Evolutionary conservation across 495 filamentous ascomycete genomes (phyloP), one percentile per base, ranked within the genome.

Genomic region (Pseudotulostoma volvatum): DNA sequence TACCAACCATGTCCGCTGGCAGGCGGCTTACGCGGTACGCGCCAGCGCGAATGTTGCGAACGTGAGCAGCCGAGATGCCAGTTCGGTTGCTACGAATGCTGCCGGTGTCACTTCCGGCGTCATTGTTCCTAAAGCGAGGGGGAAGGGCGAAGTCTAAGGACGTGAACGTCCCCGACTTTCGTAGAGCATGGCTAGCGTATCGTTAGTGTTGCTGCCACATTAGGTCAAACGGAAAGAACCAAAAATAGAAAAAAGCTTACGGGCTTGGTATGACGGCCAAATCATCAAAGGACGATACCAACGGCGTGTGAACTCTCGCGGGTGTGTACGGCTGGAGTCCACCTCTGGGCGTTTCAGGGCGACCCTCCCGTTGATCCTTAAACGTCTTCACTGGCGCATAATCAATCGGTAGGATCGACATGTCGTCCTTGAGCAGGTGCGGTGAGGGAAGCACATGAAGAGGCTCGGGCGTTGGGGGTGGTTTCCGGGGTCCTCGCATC

Each of bases 121-220:
- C 83, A 36, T 58, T 59, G 45, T 79, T 79, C 55, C 71, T 80
- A 59, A 93, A 88, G 38, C 82, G 79, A 37, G 79, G 76, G 31
- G 85, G 88, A 18, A 88, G 87, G n/a, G 87, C 86, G 56, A 97
- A 97, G 60, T 96, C 92, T 19, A 97, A 71, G 8, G 64, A 78
- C 2, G 87, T 93, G 54, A 83, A 97, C 3, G 85, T 83, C 46
- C 78, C 73, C 2, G 87, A 94, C 54, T 90, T 94, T 46, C 84
- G 78, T 37, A 97, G 73, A 34, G 76, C 57, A 59, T 95, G 82
- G 14, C 84, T 90, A 44, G 9, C 36, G 7, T n/a, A 33, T 13
- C 9, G 42, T 66, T 47, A 69, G 60, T 40, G 39, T 32, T 30
- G 11, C 9, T 34, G 25, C 33, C 15, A 40, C 9, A 36, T 33